Evolutionary conservation across 192 early-diverging fungal genomes (phyloP).

Genomic region (Allomyces javanicus): DNA sequence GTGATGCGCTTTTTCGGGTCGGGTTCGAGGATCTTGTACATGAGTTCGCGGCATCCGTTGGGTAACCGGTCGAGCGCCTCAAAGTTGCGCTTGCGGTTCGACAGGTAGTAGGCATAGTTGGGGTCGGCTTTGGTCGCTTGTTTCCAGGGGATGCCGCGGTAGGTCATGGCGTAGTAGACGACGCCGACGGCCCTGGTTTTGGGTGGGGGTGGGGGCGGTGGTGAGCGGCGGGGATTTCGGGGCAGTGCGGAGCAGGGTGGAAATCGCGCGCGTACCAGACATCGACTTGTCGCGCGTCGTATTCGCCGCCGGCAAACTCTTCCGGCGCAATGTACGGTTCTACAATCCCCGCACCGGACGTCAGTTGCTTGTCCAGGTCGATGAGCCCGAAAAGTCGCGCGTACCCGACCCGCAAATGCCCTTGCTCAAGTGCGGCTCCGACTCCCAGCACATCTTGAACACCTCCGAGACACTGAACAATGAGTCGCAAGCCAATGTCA

Average conservation of each 20-base stretch:
- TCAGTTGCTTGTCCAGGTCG: too few species aligned
- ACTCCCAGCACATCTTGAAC: constrained; percentile 55
- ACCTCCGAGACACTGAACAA: constrained; percentile 37
- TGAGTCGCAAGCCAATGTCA: too few species aligned
- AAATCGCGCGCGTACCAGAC: constrained; percentile 14
- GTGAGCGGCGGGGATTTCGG: too few species aligned
- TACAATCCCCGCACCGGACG: background rate
- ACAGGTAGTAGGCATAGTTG: constrained; percentile 19
- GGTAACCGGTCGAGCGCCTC: constrained; percentile 39
- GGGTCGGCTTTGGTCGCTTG: constrained; percentile 35
- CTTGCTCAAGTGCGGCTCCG: constrained; percentile 29
- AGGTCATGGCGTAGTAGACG: constrained; percentile 68
- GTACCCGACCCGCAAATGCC: constrained; percentile 62
- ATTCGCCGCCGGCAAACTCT: constrained; percentile 37
- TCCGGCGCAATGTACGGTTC: constrained; percentile 77
- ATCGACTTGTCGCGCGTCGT: constrained; percentile 51
- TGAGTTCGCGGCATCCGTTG: constrained; percentile 39
- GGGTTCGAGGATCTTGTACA: constrained; percentile 68
- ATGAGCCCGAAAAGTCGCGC: background rate
- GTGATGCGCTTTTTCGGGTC: constrained; percentile 49
- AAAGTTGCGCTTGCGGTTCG: constrained; percentile 25
- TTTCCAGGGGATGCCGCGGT: constrained; percentile 44
- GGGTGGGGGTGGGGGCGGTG: too few species aligned
- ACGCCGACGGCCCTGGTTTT: constrained; percentile 61
- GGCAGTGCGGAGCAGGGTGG: too few species aligned